Conservation (phyloP, 306 rosid genomes). For the Inga oerstediana region DNA sequence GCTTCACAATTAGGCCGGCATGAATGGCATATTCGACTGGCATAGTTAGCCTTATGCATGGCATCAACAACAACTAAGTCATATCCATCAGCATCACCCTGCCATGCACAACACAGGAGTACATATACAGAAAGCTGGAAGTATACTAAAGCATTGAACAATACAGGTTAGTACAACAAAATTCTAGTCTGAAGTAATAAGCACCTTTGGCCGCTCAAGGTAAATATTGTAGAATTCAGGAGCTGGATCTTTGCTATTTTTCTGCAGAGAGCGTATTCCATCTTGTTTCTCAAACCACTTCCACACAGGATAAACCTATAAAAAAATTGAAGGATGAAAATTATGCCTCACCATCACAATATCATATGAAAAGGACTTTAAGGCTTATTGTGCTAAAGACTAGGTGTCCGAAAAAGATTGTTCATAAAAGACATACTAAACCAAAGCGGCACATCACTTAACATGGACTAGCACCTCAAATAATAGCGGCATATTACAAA, state of each 20-base stretch:
- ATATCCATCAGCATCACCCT: constrained; percentile 99
- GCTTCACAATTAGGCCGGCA: constrained; percentile 99
- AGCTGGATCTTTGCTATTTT: constrained; percentile 89
- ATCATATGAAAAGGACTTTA: background rate
- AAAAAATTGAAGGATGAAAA: constrained; percentile 18
- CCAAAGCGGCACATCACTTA: constrained; percentile 16
- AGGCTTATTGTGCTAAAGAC: background rate
- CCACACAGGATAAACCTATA: constrained; percentile 98
- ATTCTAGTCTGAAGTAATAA: constrained; percentile 28
- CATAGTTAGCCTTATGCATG: constrained; percentile 99
- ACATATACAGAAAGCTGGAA: constrained; percentile 7
- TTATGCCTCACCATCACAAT: constrained; percentile 16
- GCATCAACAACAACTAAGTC: constrained; percentile 98
- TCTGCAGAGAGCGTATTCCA: constrained; percentile 94
- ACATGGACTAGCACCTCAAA: constrained; percentile 23
- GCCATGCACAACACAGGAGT: constrained; percentile 38
- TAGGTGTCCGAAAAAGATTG: background rate
- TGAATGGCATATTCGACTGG: constrained; percentile 98
- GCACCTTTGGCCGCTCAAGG: constrained; percentile 98
- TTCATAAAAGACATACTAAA: constrained; percentile 14
- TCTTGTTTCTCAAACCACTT: constrained; percentile 99
- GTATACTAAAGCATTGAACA: constrained; percentile 4
- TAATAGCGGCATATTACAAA: background rate
- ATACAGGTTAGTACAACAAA: constrained; percentile 23
- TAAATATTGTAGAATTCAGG: constrained; percentile 98